These are phyloP conservation scores for Mrakia blollopis DNA, from an alignment of 768 basidiomycete genomes.

Conservation along the genomic window DNA sequence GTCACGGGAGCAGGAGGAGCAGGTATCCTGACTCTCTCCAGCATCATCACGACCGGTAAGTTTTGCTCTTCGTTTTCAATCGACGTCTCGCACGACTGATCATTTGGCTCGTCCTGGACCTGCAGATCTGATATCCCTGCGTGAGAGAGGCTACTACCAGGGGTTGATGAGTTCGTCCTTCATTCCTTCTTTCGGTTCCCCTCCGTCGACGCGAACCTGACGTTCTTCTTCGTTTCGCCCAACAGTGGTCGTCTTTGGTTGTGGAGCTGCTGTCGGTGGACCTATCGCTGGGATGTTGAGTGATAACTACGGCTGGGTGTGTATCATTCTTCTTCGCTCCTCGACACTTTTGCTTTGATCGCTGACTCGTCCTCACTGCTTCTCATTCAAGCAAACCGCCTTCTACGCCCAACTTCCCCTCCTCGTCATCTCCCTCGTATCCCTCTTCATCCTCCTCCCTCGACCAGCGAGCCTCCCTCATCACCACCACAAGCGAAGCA, in stretches of 20 bases:
- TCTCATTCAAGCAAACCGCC: neutral
- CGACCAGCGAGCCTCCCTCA: neutral
- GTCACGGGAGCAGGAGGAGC: slow-evolving; percentile 23
- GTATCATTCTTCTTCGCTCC: neutral
- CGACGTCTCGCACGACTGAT: neutral
- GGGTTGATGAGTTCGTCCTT: slow-evolving; percentile 19
- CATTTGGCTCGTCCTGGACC: neutral
- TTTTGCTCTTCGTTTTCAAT: neutral
- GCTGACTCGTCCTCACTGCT: neutral
- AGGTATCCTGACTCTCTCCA: slow-evolving; percentile 18
- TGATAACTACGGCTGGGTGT: slow-evolving; percentile 16
- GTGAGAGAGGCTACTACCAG: slow-evolving; percentile 29
- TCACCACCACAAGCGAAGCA: neutral
- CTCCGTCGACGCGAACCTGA: neutral
- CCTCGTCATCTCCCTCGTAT: slow-evolving; percentile 12
- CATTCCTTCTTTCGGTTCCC: neutral
- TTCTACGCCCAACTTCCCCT: slow-evolving; percentile 25
- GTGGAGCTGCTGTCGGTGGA: slow-evolving; percentile 21
- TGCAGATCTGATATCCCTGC: slow-evolving; percentile 16
- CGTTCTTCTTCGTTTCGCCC: neutral
- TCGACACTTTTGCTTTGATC: neutral
- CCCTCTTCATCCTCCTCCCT: slow-evolving; percentile 22
- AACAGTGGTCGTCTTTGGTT: slow-evolving; percentile 23
- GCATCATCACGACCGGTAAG: slow-evolving; percentile 28
- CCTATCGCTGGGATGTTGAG: slow-evolving; percentile 17